Conservation (phyloP, 2,329 filamentous ascomycete genomes). For the Nigrospora sphaerica region DNA sequence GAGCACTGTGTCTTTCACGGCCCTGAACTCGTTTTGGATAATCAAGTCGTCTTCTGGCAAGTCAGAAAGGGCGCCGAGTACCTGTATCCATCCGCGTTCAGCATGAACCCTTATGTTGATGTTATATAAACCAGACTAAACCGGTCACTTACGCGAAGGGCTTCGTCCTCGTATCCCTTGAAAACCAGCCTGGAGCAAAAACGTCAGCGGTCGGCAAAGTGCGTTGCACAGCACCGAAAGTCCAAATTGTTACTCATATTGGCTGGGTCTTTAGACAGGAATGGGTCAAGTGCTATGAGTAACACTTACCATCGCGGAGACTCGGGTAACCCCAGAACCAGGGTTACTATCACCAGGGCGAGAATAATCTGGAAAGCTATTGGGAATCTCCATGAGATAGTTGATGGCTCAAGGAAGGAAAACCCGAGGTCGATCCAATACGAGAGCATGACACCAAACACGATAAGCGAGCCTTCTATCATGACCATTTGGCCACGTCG, state of each 20-base stretch:
- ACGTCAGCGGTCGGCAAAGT: too few species aligned
- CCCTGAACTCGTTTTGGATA: not conserved
- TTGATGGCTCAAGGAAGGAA: conserved; percentile 1
- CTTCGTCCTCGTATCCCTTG: conserved; percentile 1
- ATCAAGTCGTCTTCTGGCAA: not conserved
- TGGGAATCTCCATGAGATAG: conserved; percentile 1
- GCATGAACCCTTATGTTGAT: too few species aligned
- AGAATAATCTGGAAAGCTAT: conserved; percentile 1
- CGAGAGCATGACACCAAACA: conserved; percentile 1
- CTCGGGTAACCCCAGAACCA: not conserved
- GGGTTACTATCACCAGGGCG: not conserved
- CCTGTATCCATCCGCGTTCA: not conserved
- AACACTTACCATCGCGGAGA: not conserved
- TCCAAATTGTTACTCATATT: too few species aligned
- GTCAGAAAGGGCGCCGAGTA: not conserved
- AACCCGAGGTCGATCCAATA: conserved; percentile 3
- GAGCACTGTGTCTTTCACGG: conserved; percentile 1
- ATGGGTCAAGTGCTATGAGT: too few species aligned
- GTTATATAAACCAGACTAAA: too few species aligned
- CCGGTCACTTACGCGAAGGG: not conserved
- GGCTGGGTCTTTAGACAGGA: too few species aligned
- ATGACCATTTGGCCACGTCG: conserved; percentile 1
- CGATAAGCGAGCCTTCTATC: conserved; percentile 6
- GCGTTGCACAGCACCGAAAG: too few species aligned
- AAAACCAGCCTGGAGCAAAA: not conserved